These are phyloP conservation scores for Aspergillus niger DNA, from an alignment of 2,329 filamentous ascomycete species.

Conservation along the genomic window DNA sequence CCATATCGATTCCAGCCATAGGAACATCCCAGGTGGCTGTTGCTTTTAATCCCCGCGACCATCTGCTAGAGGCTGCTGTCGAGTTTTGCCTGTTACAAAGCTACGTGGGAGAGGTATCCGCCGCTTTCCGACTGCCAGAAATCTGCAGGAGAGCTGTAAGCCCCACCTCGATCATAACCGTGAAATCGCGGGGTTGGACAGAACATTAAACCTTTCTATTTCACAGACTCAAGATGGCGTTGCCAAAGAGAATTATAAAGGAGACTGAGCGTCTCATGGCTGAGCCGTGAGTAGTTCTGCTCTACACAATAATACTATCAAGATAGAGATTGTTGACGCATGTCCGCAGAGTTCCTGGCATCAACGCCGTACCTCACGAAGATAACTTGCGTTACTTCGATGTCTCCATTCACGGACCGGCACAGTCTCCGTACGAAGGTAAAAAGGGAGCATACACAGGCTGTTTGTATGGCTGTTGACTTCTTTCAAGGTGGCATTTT, in stretches of 20 bases:
- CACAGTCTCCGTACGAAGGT: constrained; percentile 95
- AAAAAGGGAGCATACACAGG: background rate
- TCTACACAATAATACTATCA: background rate
- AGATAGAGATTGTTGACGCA: constrained; percentile 13
- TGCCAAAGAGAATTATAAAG: constrained; percentile 97
- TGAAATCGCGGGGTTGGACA: constrained; percentile 17
- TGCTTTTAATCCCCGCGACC: background rate
- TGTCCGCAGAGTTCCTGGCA: constrained; percentile 77
- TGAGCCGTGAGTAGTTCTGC: constrained; percentile 72
- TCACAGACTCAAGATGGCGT: constrained; percentile 54
- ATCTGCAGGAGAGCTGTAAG: background rate
- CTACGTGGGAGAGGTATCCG: background rate
- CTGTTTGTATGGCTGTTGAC: constrained; percentile 5
- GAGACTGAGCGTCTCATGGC: constrained; percentile 97
- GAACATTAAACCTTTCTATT: constrained; percentile 22
- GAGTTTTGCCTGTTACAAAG: background rate
- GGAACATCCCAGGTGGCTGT: constrained; percentile 8
- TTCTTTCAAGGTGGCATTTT: constrained; percentile 71
- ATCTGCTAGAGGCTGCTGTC: background rate
- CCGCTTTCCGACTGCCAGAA: background rate
- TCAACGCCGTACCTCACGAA: constrained; percentile 92
- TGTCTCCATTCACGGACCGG: constrained; percentile 90
- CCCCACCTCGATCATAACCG: constrained; percentile 12
- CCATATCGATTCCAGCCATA: constrained; percentile 10
- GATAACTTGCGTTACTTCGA: constrained; percentile 99